Evolutionary conservation across 2,329 filamentous ascomycete species (phyloP).

Genomic region (Fusarium sp.): DNA sequence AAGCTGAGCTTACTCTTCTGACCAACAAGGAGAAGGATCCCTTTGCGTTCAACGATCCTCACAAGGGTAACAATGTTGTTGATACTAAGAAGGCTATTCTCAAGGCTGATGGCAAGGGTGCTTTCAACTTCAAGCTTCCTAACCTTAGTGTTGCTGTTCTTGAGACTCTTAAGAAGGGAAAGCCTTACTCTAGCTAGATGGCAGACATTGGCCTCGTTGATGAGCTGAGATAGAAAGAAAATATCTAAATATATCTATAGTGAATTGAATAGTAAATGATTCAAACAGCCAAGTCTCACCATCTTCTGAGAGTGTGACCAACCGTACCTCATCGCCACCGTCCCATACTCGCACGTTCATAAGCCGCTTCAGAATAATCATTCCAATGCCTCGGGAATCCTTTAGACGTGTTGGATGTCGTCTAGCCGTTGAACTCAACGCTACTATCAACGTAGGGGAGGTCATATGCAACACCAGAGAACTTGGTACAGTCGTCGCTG

Average conservation of each 20-base stretch:
- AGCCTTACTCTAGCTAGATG: background rate
- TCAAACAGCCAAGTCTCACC: accelerated
- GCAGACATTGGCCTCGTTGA: accelerated
- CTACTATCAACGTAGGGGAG: accelerated
- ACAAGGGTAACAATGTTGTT: slow-evolving; percentile 59
- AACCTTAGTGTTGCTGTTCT: slow-evolving; percentile 65
- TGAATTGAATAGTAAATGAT: background rate
- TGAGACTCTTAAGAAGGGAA: slow-evolving; percentile 49
- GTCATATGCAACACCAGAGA: background rate
- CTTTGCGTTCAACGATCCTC: slow-evolving; percentile 56
- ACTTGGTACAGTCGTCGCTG: background rate
- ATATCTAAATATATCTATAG: accelerated
- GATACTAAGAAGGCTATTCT: slow-evolving; percentile 51
- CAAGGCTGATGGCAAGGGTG: slow-evolving; percentile 55
- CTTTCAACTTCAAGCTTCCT: slow-evolving; percentile 62
- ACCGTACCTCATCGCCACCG: background rate
- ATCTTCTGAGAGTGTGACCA: accelerated
- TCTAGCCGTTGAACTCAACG: accelerated
- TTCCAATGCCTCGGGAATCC: accelerated
- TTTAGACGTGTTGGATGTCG: no score
- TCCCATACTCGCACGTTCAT: background rate
- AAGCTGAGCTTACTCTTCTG: slow-evolving; percentile 56
- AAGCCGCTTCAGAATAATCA: background rate
- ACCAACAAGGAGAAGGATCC: slow-evolving; percentile 52
- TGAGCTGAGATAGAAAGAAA: accelerated